phyloP scores from a whole-genome alignment of 352 stramenopile genomes.

The Phytophthora tubulina region DNA sequence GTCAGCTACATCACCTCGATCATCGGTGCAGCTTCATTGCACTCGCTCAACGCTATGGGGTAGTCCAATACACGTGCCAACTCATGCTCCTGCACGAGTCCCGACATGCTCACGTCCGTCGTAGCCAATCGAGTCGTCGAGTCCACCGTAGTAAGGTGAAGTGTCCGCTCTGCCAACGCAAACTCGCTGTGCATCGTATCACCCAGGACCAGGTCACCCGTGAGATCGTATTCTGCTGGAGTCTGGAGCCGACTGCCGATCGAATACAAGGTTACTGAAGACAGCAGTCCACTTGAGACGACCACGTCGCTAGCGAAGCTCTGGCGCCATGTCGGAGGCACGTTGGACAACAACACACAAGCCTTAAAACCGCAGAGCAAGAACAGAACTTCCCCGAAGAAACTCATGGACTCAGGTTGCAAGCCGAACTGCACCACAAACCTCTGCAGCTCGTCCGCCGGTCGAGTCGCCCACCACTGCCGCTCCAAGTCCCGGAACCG shows the following conservation, averaged over 20 bases:
- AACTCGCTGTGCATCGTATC: constrained; percentile 46
- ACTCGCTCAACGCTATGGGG: constrained; percentile 71
- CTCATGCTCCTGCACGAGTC: constrained; percentile 40
- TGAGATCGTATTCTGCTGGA: constrained; percentile 56
- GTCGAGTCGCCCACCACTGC: constrained; percentile 43
- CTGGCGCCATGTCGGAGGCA: constrained; percentile 53
- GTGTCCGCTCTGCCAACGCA: constrained; percentile 19
- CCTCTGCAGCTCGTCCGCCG: constrained; percentile 34
- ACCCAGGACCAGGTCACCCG: constrained; percentile 57
- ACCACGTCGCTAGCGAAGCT: constrained; percentile 61
- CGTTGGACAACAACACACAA: constrained; percentile 74
- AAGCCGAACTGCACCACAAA: constrained; percentile 43
- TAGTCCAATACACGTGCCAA: constrained; percentile 70
- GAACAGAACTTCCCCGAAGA: constrained; percentile 84
- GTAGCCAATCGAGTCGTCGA: constrained; percentile 4
- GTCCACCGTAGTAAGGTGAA: constrained; percentile 30
- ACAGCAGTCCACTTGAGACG: constrained; percentile 45
- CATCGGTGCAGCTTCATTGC: constrained; percentile 50
- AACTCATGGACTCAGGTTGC: constrained; percentile 61
- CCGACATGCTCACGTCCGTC: not conserved
- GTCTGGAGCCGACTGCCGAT: constrained; percentile 51
- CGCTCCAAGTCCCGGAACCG: constrained; percentile 45
- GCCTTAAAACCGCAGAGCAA: constrained; percentile 66
- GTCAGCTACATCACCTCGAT: constrained; percentile 54
- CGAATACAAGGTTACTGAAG: constrained; percentile 27